Percentiles rank a stretch among this genome's conserved stretches.
These are phyloP conservation scores for Collybiopsis luxurians DNA, from an alignment of 768 basidiomycete species.

Conservation along the genomic window DNA sequence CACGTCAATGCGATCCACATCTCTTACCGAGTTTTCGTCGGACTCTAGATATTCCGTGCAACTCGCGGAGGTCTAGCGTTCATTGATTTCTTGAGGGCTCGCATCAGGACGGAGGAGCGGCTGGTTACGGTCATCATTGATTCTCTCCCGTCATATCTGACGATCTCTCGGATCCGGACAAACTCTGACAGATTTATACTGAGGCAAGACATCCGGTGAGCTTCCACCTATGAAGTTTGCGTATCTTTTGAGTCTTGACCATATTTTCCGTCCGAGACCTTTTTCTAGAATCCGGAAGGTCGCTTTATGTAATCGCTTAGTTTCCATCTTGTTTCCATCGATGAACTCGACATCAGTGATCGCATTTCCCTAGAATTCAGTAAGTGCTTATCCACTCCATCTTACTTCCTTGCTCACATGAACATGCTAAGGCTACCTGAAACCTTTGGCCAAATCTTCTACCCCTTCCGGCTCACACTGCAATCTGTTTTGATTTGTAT, in stretches of 20 bases:
- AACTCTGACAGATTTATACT: not conserved
- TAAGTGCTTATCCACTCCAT: not conserved
- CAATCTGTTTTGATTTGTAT: slow-evolving; percentile 3
- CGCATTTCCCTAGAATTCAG: not conserved
- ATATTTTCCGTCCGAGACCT: too few species aligned
- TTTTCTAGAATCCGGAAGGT: too few species aligned
- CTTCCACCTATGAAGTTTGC: not conserved
- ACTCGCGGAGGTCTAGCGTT: too few species aligned
- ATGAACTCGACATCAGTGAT: not conserved
- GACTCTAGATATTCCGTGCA: too few species aligned
- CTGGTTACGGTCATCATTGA: slow-evolving; percentile 3
- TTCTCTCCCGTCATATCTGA: not conserved
- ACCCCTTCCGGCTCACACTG: not conserved
- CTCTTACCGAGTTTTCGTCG: too few species aligned
- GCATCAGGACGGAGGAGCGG: not conserved
- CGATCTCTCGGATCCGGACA: not conserved
- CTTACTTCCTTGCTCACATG: slow-evolving; percentile 4
- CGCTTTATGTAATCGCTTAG: too few species aligned
- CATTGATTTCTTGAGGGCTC: too few species aligned
- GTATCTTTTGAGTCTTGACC: too few species aligned
- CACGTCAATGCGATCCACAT: too few species aligned
- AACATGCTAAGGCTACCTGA: not conserved
- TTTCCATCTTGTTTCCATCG: not conserved
- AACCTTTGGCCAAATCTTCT: not conserved
- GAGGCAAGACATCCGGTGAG: too few species aligned